Evolutionary conservation across 306 rosid species (phyloP).

Genomic region (Rosa multiflora): DNA sequence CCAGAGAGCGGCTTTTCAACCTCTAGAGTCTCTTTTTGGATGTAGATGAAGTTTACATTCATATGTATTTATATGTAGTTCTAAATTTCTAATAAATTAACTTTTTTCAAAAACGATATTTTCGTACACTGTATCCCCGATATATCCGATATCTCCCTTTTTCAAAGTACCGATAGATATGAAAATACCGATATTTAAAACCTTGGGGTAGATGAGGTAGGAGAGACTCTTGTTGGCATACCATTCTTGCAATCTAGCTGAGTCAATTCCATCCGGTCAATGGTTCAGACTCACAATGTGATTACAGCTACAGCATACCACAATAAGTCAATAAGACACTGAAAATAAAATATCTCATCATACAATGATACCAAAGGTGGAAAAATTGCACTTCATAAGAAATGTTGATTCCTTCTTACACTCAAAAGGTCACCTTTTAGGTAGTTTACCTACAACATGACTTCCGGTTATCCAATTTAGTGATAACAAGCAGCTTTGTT

Average conservation of each 20-base stretch:
- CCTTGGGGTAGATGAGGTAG: neutral
- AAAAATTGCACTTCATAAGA: neutral
- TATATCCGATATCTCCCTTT: too few species aligned
- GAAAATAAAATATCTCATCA: neutral
- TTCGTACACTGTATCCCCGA: too few species aligned
- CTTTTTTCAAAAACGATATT: too few species aligned
- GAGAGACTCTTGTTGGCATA: neutral
- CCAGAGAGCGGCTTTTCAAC: too few species aligned
- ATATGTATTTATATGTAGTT: too few species aligned
- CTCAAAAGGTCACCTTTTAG: neutral
- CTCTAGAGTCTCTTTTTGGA: too few species aligned
- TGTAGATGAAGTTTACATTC: too few species aligned
- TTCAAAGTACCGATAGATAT: too few species aligned
- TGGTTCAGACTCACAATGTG: neutral
- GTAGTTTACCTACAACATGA: neutral
- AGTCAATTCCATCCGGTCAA: neutral
- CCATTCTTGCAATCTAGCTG: neutral
- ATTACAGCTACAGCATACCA: neutral
- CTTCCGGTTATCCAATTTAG: neutral
- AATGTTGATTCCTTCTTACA: neutral
- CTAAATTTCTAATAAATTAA: too few species aligned
- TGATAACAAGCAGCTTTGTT: constrained; percentile 8
- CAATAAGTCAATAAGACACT: neutral
- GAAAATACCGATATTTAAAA: too few species aligned
- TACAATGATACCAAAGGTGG: neutral